Evolutionary conservation across 495 filamentous ascomycete species (phyloP).

Genomic region (Talaromyces wortmannii): DNA sequence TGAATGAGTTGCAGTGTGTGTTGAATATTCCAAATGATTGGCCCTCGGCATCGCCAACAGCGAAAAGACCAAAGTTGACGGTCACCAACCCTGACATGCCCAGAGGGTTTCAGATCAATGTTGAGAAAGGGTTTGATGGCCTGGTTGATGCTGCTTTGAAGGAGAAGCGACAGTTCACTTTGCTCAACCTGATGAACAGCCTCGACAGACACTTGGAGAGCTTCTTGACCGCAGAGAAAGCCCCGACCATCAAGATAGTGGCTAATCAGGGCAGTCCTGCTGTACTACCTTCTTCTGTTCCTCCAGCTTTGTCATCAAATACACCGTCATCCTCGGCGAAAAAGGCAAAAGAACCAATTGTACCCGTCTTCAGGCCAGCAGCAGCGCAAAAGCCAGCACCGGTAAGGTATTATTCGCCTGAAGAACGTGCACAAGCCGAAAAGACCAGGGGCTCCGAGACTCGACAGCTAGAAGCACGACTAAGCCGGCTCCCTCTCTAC

Average conservation of each 20-base stretch:
- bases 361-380: neutral
- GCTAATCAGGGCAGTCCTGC: constrained; percentile 40
- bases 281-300: neutral
- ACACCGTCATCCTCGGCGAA: neutral
- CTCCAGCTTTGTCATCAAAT: neutral
- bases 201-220: constrained; percentile 70
- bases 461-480: constrained; percentile 71
- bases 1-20: constrained; percentile 63
- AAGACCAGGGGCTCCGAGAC: constrained; percentile 57
- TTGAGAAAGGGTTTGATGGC: constrained; percentile 70
- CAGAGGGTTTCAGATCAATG: constrained; percentile 72
- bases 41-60: constrained; percentile 43
- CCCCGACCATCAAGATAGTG: constrained; percentile 72
- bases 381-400: neutral
- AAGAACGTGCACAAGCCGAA: constrained; percentile 56
- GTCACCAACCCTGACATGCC: constrained; percentile 75
- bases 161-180: constrained; percentile 46
- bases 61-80: constrained; percentile 46
- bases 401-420: constrained; percentile 30
- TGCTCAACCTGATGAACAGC: constrained; percentile 62
- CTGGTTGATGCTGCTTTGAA: constrained; percentile 45
- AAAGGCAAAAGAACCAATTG: neutral
- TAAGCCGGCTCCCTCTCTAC: constrained; percentile 62
- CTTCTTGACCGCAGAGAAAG: constrained; percentile 64
- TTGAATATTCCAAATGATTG: constrained; percentile 53